Base-by-base conservation (phyloP, 2,329 filamentous ascomycete species). In the Bretziella fagacearum region DNA sequence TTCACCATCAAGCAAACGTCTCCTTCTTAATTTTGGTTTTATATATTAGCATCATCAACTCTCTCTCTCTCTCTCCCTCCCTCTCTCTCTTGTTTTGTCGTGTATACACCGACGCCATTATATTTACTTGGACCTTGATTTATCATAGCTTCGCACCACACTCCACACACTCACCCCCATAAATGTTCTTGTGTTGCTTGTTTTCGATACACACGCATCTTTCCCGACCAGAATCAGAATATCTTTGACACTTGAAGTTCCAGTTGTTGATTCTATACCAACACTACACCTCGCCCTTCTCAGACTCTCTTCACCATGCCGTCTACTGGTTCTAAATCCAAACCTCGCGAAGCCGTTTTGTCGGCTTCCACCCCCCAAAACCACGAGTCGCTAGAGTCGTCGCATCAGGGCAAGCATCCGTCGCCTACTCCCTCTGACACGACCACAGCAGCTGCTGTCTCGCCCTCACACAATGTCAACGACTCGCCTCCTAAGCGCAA, bases 401-500 rank as follows among this genome's bases (percentile, higher is more conserved):
- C 32, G n/a, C 10, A 25, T 46, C 13, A n/a, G 29, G 11, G 18
- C 11, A 43, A 27, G 7, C 17, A 17, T 25, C 26, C 27, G 8
- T 26, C 44, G 6, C 7, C 37, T 10, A 23, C 41, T 20, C 32
- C 30, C 3, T 13, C 39, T 8, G 13, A 25, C 8, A 6, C 30
- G 8, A 23, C 20, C 18, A 13, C 44, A 22, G 23, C 42, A 13
- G 22, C 30, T 35, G 13, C 29, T 2, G 22, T 35, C 10, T 26
- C 44, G 18, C 26, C 47, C 20, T 11, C 41, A 6, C 13, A 44
- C 17, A 26, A 36, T n/a, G 33, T 26, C 17, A 33, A 37, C n/a
- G 45, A 51, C 18, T 47, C 49, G 23, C 40, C 45, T 11, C 49
- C 49, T 4, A 51, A 51, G 30, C 50, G 46, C 30, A 49, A 53